A percentile compares a stretch with the other conserved stretches of the same genome.
Evolutionary conservation across 192 early-diverging fungal genomes (phyloP).

Genomic region (Backusella liffmaniae): DNA sequence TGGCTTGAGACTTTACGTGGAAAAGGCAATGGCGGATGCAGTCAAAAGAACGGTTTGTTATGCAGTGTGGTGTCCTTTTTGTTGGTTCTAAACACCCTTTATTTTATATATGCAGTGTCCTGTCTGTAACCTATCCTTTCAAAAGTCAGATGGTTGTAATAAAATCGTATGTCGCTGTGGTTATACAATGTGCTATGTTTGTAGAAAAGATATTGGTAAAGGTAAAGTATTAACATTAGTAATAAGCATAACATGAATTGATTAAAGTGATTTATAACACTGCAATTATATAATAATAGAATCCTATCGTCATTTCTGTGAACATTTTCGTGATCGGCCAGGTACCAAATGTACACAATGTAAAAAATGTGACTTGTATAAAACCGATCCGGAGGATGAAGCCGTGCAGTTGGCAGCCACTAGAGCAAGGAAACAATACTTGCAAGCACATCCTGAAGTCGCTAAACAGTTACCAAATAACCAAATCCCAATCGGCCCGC

Average conservation of each 20-base stretch:
- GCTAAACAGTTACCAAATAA: not conserved
- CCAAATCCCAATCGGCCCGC: slow-evolving; percentile 10
- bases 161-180: slow-evolving; percentile 63
- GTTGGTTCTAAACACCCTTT: not conserved
- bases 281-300: slow-evolving; percentile 22
- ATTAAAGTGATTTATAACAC: not conserved
- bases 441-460: slow-evolving; percentile 33
- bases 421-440: slow-evolving; percentile 44
- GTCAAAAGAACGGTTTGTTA: slow-evolving; percentile 59
- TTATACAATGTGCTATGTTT: slow-evolving; percentile 65
- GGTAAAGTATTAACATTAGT: slow-evolving; percentile 8
- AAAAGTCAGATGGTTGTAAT: slow-evolving; percentile 61
- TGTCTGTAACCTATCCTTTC: slow-evolving; percentile 49
- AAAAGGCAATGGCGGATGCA: slow-evolving; percentile 59
- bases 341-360: slow-evolving; percentile 51
- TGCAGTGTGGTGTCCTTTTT: not conserved
- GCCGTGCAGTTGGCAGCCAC: slow-evolving; percentile 41
- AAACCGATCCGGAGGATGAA: slow-evolving; percentile 49
- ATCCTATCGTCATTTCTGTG: slow-evolving; percentile 59
- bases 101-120: slow-evolving; percentile 49
- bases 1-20: slow-evolving; percentile 52
- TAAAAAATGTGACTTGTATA: slow-evolving; percentile 57
- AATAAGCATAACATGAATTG: no score
- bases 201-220: slow-evolving; percentile 55
- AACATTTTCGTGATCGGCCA: slow-evolving; percentile 55